Evolutionary conservation across 169 alveolate species (phyloP).

Genomic region (Eimeria nieschulzi): DNA sequence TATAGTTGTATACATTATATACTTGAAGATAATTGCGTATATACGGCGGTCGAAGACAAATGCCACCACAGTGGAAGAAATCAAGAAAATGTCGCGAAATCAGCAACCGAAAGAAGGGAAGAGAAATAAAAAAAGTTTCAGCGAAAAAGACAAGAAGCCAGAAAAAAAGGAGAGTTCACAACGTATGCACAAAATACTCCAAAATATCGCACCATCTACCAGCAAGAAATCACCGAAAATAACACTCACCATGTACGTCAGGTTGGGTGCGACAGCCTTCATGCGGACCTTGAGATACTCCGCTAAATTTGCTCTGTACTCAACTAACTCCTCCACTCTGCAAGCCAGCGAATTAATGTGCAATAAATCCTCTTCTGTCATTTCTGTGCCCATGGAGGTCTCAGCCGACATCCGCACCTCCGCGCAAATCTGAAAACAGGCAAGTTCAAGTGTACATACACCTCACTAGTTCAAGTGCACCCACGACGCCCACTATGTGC

Average conservation of each 20-base stretch:
- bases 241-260: slow-evolving; percentile 92
- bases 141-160: not conserved
- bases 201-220: no score
- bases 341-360: slow-evolving; percentile 94
- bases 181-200: not conserved
- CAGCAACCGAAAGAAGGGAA: not conserved
- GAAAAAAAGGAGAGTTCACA: not conserved
- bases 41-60: not conserved
- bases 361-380: slow-evolving; percentile 95
- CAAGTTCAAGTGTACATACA: not conserved
- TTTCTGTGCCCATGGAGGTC: slow-evolving; percentile 99
- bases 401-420: slow-evolving; percentile 98
- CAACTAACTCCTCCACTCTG: slow-evolving; percentile 96
- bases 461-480: no score
- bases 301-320: slow-evolving; percentile 89
- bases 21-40: not conserved
- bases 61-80: not conserved
- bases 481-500: no score
- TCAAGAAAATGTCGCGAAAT: not conserved
- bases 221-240: no score
- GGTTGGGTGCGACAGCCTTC: slow-evolving; percentile 99
- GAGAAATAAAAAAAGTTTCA: not conserved
- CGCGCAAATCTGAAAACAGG: slow-evolving; percentile 90
- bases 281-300: slow-evolving; percentile 97
- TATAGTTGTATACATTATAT: not conserved